Evolutionary conservation across 2,329 filamentous ascomycete species (phyloP), one percentile per base, ranked within the genome.

Genomic region (Diaporthe capsici): DNA sequence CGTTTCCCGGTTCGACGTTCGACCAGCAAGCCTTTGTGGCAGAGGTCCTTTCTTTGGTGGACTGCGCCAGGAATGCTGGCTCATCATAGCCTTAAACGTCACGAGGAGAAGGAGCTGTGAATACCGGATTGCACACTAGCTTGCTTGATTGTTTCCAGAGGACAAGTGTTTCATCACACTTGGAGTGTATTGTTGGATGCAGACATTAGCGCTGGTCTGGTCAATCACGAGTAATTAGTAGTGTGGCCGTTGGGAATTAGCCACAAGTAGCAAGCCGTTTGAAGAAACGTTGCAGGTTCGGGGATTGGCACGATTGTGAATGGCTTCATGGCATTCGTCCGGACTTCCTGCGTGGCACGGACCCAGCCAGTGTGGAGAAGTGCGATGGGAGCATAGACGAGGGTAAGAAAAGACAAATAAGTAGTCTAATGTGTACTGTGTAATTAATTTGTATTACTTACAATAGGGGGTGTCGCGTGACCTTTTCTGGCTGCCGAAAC

Each of bases 201-300:
- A 49, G 20, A 13, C 8, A n/a, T 53, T 53, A 51, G 65, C 65
- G 65, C 13, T 20, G 47, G 28, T 25, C 44, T 25, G 4, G 13
- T 20, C 22, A n/a, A 25, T 15, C 22, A 25, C 10, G 44, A 25
- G 44, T 17, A 37, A 53, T 42, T 25, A 28, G 65, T 47, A 49
- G 28, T 10, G 7, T 31, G n/a, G 10, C 17, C 34, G 15, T n/a
- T 70, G 22, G 47, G 31, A 51, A 25, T 37, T 10, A n/a, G 63
- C 61, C 22, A 25, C 34, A 28, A 70, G 65, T 13, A 55, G 34
- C 47, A 70, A 70, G 65, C 34, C 22, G 65, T 70, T 70, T 55
- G 47, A 53, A 55, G 49, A 70, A 51, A 70, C 28, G 65, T 70
- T 70, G 49, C 65, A 70, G 65, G 49, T 42, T 28, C 20, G 22